Evolutionary conservation across 192 early-diverging fungal genomes (phyloP).

Genomic region (Funneliformis geosporum): DNA sequence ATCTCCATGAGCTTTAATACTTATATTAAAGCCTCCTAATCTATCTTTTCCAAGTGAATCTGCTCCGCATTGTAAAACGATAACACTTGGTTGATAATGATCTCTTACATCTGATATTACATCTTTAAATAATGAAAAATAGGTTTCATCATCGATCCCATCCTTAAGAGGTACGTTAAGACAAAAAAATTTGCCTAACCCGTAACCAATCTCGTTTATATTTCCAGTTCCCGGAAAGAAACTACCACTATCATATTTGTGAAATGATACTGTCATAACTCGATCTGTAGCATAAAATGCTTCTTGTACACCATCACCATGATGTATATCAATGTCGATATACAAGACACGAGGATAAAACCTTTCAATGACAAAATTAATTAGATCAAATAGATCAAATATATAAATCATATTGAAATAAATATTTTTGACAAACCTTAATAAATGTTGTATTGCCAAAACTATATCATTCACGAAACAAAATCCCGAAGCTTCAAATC

Average conservation of each 20-base stretch:
- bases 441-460: conserved; percentile 84
- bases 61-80: conserved; percentile 92
- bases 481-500: conserved; percentile 89
- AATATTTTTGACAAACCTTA: conserved; percentile 50
- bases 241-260: conserved; percentile 84
- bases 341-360: conserved; percentile 87
- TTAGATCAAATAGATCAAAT: conserved; percentile 27
- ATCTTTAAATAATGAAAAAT: conserved; percentile 73
- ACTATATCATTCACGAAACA: conserved; percentile 99
- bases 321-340: conserved; percentile 97
- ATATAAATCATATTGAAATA: not conserved
- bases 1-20: conserved; percentile 72
- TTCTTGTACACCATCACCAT: conserved; percentile 97
- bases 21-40: conserved; percentile 55
- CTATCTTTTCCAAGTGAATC: conserved; percentile 59
- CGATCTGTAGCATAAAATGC: conserved; percentile 90
- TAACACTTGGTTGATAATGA: conserved; percentile 74
- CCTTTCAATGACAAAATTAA: conserved; percentile 36
- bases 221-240: conserved; percentile 93
- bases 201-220: conserved; percentile 74
- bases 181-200: conserved; percentile 78
- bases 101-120: conserved; percentile 73
- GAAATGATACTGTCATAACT: conserved; percentile 96
- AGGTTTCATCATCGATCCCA: conserved; percentile 84
- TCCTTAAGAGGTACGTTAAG: conserved; percentile 90